Percentiles rank a stretch among this genome's conserved stretches.
Conservation (phyloP, 202 grass and related monocot genomes). For the Schoenoplectus triqueter region DNA sequence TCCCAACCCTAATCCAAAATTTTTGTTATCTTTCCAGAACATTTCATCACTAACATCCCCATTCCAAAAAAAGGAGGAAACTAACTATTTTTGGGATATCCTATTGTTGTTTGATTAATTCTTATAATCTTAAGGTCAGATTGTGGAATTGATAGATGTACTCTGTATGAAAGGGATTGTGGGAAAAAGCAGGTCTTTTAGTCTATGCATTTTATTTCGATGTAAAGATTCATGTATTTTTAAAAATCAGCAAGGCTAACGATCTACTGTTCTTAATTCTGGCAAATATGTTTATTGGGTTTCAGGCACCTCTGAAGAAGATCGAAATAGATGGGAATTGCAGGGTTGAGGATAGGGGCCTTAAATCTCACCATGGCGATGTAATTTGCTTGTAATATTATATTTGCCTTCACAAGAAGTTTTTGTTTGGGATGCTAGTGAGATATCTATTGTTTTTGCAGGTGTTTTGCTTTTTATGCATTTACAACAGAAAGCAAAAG, state of each 20-base stretch:
- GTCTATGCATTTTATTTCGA: neutral
- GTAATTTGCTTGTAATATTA: conserved; percentile 47
- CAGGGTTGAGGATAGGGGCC: conserved; percentile 92
- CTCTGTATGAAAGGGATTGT: neutral
- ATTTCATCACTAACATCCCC: no score
- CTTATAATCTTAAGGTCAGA: neutral
- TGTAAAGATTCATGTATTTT: conserved; percentile 12
- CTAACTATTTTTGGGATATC: no score
- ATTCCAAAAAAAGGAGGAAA: no score
- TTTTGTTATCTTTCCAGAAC: no score
- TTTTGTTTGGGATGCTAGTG: conserved; percentile 21
- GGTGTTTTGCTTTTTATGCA: conserved; percentile 89
- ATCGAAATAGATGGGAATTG: conserved; percentile 86
- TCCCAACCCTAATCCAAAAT: no score
- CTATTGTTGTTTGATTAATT: no score
- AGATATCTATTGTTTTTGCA: conserved; percentile 42
- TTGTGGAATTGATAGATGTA: neutral
- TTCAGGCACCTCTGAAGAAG: conserved; percentile 78
- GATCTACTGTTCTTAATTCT: conserved; percentile 20
- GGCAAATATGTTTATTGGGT: conserved; percentile 23
- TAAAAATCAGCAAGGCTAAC: conserved; percentile 3
- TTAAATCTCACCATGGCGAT: conserved; percentile 91
- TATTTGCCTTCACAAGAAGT: neutral
- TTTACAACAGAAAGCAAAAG: conserved; percentile 95
- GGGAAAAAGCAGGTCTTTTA: neutral